Evolutionary conservation across 2,329 filamentous ascomycete species (phyloP).

Genomic region (Diplocarpon rosae): DNA sequence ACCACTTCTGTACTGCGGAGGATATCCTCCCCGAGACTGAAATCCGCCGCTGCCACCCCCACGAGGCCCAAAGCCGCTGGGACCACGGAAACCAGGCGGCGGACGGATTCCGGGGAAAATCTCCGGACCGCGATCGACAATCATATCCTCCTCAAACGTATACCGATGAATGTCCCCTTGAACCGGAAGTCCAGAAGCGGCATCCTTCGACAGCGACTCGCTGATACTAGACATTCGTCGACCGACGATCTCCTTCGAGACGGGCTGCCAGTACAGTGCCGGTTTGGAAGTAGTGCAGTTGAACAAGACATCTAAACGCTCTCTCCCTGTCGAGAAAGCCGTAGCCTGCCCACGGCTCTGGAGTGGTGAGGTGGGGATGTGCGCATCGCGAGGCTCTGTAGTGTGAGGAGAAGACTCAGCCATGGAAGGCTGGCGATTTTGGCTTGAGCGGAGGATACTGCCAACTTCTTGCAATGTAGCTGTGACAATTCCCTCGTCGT

Average conservation of each 20-base stretch:
- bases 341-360: constrained; percentile 2
- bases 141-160: constrained; percentile 56
- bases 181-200: constrained; percentile 27
- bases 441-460: constrained; percentile 16
- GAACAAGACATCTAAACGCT: constrained; percentile 45
- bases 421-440: constrained; percentile 17
- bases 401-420: constrained; percentile 26
- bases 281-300: constrained; percentile 49
- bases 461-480: constrained; percentile 43
- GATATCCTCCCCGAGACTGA: background rate
- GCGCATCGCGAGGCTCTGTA: constrained; percentile 24
- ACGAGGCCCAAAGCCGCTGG: constrained; percentile 5
- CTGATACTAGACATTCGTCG: constrained; percentile 52
- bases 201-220: constrained; percentile 30
- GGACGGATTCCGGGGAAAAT: constrained; percentile 54
- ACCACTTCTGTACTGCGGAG: constrained; percentile 9
- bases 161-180: constrained; percentile 46
- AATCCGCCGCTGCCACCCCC: constrained; percentile 4
- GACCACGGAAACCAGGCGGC: constrained; percentile 33
- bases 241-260: constrained; percentile 50
- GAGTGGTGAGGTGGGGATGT: constrained; percentile 26
- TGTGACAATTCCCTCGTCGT: constrained; percentile 41
- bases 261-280: constrained; percentile 53
- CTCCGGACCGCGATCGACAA: constrained; percentile 65
- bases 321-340: constrained; percentile 1